Evolutionary conservation across 2,329 filamentous ascomycete genomes (phyloP), one percentile per base, ranked within the genome.

Genomic region (Trichoderma lentiforme): DNA sequence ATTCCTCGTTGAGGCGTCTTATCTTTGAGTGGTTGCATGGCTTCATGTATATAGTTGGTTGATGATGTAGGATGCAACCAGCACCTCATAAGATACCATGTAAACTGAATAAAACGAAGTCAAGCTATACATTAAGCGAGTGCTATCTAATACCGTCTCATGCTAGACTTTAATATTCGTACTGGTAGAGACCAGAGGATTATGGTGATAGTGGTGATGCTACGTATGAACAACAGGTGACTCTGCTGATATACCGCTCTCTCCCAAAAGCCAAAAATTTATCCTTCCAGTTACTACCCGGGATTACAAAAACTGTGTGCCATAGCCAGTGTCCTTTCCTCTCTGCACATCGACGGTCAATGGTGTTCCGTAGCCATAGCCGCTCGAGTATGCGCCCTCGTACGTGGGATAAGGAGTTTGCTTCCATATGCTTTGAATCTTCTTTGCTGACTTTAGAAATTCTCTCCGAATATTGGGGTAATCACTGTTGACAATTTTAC

Each of bases 1-100:
- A 2, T 83, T 82, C 70, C 71, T 82, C 8, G 78, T 83, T 5
- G 82, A 82, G 71, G 80, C 80, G 14, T 82, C 80, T 8, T 79
- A 80, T 72, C 74, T 82, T 77, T 80, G 68, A 67, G 6, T 6
- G 1, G 1, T 47, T 21, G 3, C 14, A 30, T 58, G 4, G 24
- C 12, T 43, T 18, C 2, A 34, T 36, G 12, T n/a, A 24, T 28
- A 14, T 53, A 0, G n/a, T 53, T 24, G 11, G 18, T 18, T 14
- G 14, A 28, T 7, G 24, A 57, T 57, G 26, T 8, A 18, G 14
- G 3, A 18, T 3, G 7, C 21, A 53, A 0, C 21, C 3, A 2
- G 0, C 2, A 53, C 5, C 9, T 24, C n/a, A 14, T 53, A 53
- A 14, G 47, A 53, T 24, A 24, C 9, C 11, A 53, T 24, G 3